Evolutionary conservation across 768 basidiomycete species (phyloP), one percentile per base, ranked within the genome.

Genomic region (Hygrophoropsis aurantiaca): DNA sequence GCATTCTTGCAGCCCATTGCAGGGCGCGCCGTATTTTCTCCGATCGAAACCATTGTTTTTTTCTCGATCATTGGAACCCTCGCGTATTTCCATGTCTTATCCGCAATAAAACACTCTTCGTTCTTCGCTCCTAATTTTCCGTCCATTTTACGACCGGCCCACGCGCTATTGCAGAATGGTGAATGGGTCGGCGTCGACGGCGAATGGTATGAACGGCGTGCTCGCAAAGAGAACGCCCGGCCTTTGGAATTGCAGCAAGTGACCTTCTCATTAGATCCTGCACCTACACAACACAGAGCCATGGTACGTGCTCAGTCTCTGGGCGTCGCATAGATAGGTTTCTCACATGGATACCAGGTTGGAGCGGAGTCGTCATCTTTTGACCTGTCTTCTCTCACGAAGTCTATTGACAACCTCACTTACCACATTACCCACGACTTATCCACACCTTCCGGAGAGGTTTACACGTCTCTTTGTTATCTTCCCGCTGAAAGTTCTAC

Each of bases 51-150:
- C 7, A 92, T 97, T 53, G 93, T 97, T 47, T 81, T 84, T 64
- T 87, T 91, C 73, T 90, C 85, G 65, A 82, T 94, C 59, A 65
- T 94, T 50, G 87, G 89, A 18, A 98, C 97, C 1, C 79, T 98
- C 42, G 88, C 91, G 39, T 98, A 98, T 68, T 97, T 98, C 66
- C 93, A 95, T 60, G 78, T 97, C 55, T 80, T 99, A 50, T 81
- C 81, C 46, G 88, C 89, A 43, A 88, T 98, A 61, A 94, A 94
- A 58, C 84, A 93, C 58, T 91, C 88, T 0, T 77, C 88, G 19
- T 86, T 93, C 67, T 79, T 93, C 45, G 81, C 82, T 1, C 74
- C 85, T 1, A 60, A 74, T 13, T 52, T 75, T 4, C 74, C 77
- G 0, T 64, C 76, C 2, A 59, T 72, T 0, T 70, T 84, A 20